Conservation (phyloP, 2,329 filamentous ascomycete species). For the Aaosphaeria pasadenensis region DNA sequence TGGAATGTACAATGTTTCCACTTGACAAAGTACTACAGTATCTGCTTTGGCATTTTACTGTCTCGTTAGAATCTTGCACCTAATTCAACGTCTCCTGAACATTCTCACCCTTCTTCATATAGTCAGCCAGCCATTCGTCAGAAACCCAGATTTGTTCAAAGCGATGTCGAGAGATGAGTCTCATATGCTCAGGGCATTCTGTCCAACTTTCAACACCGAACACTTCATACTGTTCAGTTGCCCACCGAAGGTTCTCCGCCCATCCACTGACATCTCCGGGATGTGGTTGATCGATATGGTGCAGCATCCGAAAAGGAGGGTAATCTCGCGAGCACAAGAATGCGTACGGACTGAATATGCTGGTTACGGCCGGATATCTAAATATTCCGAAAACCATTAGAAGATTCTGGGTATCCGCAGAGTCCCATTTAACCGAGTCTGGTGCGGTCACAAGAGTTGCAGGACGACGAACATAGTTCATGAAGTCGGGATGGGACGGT, state of each 20-base stretch:
- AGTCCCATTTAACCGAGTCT: not conserved
- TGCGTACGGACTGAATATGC: not conserved
- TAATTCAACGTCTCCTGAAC: not conserved
- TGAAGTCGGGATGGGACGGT: not conserved
- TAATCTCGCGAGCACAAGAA: conserved; percentile 12
- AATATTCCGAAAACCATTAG: conserved; percentile 7
- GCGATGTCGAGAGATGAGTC: conserved; percentile 18
- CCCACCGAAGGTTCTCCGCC: conserved; percentile 33
- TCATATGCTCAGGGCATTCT: conserved; percentile 23
- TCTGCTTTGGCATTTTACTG: too few species aligned
- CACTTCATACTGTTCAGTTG: conserved; percentile 19
- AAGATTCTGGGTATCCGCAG: conserved; percentile 7
- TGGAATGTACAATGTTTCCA: too few species aligned
- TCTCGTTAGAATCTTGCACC: too few species aligned
- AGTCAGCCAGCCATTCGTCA: not conserved
- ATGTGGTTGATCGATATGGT: conserved; percentile 15
- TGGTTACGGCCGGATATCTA: not conserved
- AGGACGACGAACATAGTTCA: not conserved
- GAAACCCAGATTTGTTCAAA: conserved; percentile 16
- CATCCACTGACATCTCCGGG: conserved; percentile 16
- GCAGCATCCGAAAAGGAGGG: conserved; percentile 22
- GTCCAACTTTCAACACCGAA: conserved; percentile 23
- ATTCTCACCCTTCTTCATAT: not conserved
- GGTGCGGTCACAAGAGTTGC: not conserved
- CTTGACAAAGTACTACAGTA: too few species aligned